Conservation (phyloP, 805 yeast species). For the Candida methanosorbosa region DNA sequence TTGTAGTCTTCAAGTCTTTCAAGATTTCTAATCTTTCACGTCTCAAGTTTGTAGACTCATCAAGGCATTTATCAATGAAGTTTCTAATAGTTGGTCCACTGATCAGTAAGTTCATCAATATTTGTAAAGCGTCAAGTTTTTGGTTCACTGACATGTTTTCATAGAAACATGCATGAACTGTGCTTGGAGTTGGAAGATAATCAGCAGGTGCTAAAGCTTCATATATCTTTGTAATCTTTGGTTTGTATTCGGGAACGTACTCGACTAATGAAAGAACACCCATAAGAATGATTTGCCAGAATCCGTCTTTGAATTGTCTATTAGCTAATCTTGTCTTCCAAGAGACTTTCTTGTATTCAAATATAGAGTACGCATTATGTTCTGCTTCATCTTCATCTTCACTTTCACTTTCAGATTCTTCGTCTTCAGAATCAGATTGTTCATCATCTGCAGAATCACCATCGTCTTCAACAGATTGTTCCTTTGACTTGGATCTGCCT, state of each 20-base stretch:
- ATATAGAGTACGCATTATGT: slow-evolving; percentile 35
- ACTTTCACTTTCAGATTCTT: slow-evolving; percentile 13
- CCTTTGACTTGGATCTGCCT: background rate
- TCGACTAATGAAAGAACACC: slow-evolving; percentile 62
- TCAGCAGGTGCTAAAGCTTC: slow-evolving; percentile 50
- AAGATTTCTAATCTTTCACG: slow-evolving; percentile 58
- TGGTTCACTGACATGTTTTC: slow-evolving; percentile 39
- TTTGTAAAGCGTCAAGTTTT: slow-evolving; percentile 48
- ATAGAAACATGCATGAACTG: slow-evolving; percentile 49
- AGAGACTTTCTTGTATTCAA: slow-evolving; percentile 49
- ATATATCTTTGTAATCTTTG: slow-evolving; percentile 41
- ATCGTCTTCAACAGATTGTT: slow-evolving; percentile 19
- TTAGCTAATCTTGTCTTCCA: slow-evolving; percentile 78
- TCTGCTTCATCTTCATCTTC: slow-evolving; percentile 23
- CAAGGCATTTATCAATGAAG: slow-evolving; percentile 62
- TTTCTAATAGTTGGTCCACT: slow-evolving; percentile 51
- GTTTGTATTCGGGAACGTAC: slow-evolving; percentile 44
- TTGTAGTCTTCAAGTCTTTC: slow-evolving; percentile 45
- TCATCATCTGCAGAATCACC: slow-evolving; percentile 13
- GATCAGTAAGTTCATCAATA: slow-evolving; percentile 55
- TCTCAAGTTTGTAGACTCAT: slow-evolving; percentile 50
- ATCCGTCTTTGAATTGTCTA: slow-evolving; percentile 73
- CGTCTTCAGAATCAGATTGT: slow-evolving; percentile 13
- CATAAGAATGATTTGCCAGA: slow-evolving; percentile 72
- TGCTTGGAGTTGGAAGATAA: slow-evolving; percentile 36